Evolutionary conservation across 31 red algal genomes (phyloP), one percentile per base, ranked within the genome.

Genomic region (Bonnemaisonia californica): DNA sequence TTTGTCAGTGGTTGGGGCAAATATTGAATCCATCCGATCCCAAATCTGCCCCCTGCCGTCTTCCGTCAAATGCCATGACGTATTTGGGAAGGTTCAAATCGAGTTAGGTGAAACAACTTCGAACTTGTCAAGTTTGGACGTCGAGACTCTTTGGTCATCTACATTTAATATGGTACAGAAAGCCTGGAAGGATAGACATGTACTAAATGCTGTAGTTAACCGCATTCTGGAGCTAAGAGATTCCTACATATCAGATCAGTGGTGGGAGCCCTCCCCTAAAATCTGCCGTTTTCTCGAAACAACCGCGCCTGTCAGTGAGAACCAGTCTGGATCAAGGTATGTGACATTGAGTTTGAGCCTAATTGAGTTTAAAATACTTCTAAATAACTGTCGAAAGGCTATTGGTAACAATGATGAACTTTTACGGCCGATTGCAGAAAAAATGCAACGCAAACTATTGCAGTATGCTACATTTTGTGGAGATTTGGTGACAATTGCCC

Each of bases 11-110:
- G 36, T 68, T 34, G 0, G 63, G n/a, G 31, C n/a, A 68, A 32
- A 68, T n/a, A 35, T 68, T 3, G 31, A 32, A 19, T 36, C 29
- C 19, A 35, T 68, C n/a, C 22, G 63, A 36, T 33, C 63, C 22
- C 22, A 34, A 34, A 21, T 68, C 28, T 34, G 36, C 36, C 36
- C 4, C 29, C 19, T 68, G n/a, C 22, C 28, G 63, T 23, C 27
- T 32, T 68, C 63, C 5, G 63, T 68, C 30, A 68, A 68, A 68
- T 32, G 63, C n/a, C 29, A 32, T 30, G 63, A 68, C 36, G n/a
- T 35, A 32, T 68, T 68, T 0, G 63, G 36, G 1, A 68, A 36
- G 28, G 63, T 68, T 36, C 5, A 19, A 68, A 68, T 68, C n/a
- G 63, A 27, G 22, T 32, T 68, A 34, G 63, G 63, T n/a, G 63